A percentile compares a stretch with the other conserved stretches of the same genome.
phyloP scores from a whole-genome alignment of 1,284 basidiomycete genomes.

The Trametes versicolor region DNA sequence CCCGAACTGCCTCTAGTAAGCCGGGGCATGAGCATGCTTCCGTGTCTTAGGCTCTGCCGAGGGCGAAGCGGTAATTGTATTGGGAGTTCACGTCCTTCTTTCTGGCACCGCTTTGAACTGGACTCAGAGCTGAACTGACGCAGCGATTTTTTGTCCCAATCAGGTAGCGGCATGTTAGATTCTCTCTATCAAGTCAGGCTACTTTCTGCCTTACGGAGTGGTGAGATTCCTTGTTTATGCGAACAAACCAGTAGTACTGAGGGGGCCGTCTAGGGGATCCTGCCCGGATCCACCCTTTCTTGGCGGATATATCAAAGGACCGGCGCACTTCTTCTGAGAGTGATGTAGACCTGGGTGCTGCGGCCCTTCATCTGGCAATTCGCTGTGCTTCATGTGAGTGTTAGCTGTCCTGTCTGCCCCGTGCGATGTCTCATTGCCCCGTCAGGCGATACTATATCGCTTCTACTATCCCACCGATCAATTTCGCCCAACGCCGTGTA shows the following conservation, averaged over 20 bases:
- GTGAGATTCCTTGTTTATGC: conserved; percentile 42
- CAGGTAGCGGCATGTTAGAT: conserved; percentile 48
- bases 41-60: not conserved
- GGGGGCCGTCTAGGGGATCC: conserved; percentile 66
- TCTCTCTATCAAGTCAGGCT: conserved; percentile 84
- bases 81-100: too few species aligned
- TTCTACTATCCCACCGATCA: conserved; percentile 78
- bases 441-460: conserved; percentile 68
- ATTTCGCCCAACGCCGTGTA: conserved; percentile 83
- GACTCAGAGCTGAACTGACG: not conserved
- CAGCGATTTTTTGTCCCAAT: not conserved
- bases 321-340: conserved; percentile 58
- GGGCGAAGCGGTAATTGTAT: not conserved
- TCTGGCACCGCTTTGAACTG: not conserved
- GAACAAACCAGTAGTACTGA: not conserved
- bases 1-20: not conserved
- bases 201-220: conserved; percentile 79
- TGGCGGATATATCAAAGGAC: conserved; percentile 79
- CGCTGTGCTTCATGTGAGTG: conserved; percentile 83
- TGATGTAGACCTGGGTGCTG: conserved; percentile 69
- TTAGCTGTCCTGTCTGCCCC: conserved; percentile 6
- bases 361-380: conserved; percentile 87
- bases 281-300: conserved; percentile 82
- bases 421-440: not conserved
- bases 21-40: not conserved